Percentiles rank a stretch among this genome's conserved stretches.
These are phyloP conservation scores for Oryza officinalis DNA, from an alignment of 176 grass and related monocot genomes.

Conservation along the genomic window DNA sequence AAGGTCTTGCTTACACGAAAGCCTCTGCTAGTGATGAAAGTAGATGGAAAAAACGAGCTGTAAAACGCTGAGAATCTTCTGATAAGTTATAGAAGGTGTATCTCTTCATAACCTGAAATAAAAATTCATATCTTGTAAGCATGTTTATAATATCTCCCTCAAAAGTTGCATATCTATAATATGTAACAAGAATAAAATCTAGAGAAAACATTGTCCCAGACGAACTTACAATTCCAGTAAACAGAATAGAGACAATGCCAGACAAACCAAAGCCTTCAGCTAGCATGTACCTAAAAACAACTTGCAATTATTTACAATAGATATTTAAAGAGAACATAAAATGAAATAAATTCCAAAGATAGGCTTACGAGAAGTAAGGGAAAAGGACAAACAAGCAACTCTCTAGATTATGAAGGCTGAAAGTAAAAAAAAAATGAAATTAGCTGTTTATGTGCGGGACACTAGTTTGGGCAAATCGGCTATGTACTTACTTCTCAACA, in stretches of 20 bases:
- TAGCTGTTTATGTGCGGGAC: conserved; percentile 8
- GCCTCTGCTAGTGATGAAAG: conserved; percentile 92
- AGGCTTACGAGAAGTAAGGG: conserved; percentile 93
- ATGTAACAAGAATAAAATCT: background rate
- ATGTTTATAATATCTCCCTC: background rate
- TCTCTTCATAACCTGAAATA: conserved; percentile 84
- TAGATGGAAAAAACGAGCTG: conserved; percentile 80
- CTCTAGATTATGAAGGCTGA: conserved; percentile 93
- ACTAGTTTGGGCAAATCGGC: conserved; percentile 6
- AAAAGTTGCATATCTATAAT: background rate
- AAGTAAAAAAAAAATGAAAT: conserved; percentile 13
- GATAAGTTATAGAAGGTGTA: conserved; percentile 86
- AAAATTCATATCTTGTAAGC: conserved; percentile 15
- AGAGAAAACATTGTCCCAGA: conserved; percentile 17
- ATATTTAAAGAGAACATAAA: conserved; percentile 15
- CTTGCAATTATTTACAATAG: conserved; percentile 11
- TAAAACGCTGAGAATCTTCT: conserved; percentile 78
- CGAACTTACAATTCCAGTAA: conserved; percentile 86
- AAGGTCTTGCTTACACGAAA: conserved; percentile 66
- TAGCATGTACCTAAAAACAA: conserved; percentile 84
- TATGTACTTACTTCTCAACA: conserved; percentile 69
- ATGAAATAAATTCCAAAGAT: conserved; percentile 23
- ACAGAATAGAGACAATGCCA: conserved; percentile 94
- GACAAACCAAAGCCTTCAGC: conserved; percentile 90
- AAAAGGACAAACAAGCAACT: conserved; percentile 98